Evolutionary conservation across 169 alveolate species (phyloP).

Genomic region (Hepatocystis sp.): DNA sequence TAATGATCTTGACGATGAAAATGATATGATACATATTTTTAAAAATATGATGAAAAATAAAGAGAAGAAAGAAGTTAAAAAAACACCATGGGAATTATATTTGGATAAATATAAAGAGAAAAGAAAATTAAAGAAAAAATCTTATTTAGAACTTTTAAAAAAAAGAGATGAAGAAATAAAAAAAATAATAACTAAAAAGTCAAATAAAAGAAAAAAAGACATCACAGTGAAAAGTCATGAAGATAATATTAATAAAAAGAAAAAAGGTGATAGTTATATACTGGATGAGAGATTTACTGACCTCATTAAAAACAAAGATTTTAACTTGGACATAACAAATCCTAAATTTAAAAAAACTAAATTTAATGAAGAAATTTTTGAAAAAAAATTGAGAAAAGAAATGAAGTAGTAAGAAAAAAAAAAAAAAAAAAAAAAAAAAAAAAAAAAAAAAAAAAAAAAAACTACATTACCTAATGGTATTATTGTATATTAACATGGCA

Average conservation of each 20-base stretch:
- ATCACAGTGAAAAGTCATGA: slow-evolving; percentile 10
- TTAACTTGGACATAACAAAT: slow-evolving; percentile 91
- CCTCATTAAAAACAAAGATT: slow-evolving; percentile 87
- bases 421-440: too few species aligned
- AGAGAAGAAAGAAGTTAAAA: slow-evolving; percentile 53
- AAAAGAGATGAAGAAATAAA: slow-evolving; percentile 74
- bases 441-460: too few species aligned
- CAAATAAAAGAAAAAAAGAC: slow-evolving; percentile 70
- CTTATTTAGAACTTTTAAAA: slow-evolving; percentile 42
- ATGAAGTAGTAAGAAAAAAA: background rate
- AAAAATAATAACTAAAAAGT: slow-evolving; percentile 60
- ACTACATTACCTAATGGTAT: too few species aligned
- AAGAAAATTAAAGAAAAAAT: slow-evolving; percentile 68
- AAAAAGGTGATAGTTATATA: slow-evolving; percentile 50
- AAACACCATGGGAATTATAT: slow-evolving; percentile 62
- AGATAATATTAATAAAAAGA: slow-evolving; percentile 26
- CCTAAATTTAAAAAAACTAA: slow-evolving; percentile 87
- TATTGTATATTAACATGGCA: too few species aligned
- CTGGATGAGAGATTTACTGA: slow-evolving; percentile 86
- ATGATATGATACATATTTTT: slow-evolving; percentile 52
- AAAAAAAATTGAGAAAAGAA: slow-evolving; percentile 18
- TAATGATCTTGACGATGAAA: slow-evolving; percentile 48
- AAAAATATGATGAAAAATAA: slow-evolving; percentile 48
- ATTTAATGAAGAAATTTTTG: slow-evolving; percentile 58
- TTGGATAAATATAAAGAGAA: slow-evolving; percentile 48